Percentiles rank a stretch among this genome's conserved stretches.
Evolutionary conservation across 768 basidiomycete genomes (phyloP).

Genomic region (Suillus americanus): DNA sequence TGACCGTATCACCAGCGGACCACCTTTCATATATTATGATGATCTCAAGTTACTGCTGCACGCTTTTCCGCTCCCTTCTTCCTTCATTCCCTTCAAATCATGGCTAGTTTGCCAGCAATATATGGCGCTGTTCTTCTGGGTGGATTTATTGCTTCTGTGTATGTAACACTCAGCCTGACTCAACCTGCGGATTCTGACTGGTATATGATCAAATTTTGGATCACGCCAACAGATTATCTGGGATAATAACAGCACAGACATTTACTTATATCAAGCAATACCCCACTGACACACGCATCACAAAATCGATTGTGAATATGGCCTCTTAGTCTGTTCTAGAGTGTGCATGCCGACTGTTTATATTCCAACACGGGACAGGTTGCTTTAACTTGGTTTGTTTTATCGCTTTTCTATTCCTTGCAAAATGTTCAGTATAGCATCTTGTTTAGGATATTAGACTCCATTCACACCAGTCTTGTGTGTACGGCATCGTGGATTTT

Average conservation of each 20-base stretch:
- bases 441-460: constrained; percentile 33
- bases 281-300: constrained; percentile 18
- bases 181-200: background rate
- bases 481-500: constrained; percentile 42
- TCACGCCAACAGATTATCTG: constrained; percentile 21
- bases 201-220: too few relatives aligned
- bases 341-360: background rate
- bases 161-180: background rate
- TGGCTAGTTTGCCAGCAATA: constrained; percentile 17
- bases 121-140: constrained; percentile 30
- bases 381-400: constrained; percentile 23
- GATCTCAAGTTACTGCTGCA: too few relatives aligned
- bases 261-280: constrained; percentile 31
- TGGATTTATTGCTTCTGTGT: constrained; percentile 30
- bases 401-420: background rate
- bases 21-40: background rate
- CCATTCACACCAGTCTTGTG: constrained; percentile 40
- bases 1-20: background rate
- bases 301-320: constrained; percentile 24
- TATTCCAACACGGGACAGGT: constrained; percentile 16
- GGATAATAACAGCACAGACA: constrained; percentile 26
- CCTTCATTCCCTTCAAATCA: background rate
- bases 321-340: background rate
- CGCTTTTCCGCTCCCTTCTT: background rate
- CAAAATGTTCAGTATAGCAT: background rate